Evolutionary conservation across 768 basidiomycete species (phyloP).

Genomic region (Brasilioporus rufonigricans): DNA sequence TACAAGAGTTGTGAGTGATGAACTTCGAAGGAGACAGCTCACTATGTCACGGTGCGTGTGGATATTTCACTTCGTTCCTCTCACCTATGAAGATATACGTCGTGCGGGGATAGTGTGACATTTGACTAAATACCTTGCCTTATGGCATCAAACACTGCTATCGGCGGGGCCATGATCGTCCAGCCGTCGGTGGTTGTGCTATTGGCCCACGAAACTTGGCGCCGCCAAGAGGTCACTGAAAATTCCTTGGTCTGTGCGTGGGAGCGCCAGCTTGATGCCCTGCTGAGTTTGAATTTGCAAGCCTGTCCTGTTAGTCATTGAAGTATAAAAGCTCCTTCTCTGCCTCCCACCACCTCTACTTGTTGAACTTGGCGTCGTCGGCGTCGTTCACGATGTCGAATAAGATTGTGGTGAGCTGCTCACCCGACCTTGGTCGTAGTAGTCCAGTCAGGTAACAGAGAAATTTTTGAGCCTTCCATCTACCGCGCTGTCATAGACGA

Average conservation of each 20-base stretch:
- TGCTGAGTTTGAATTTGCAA: conserved; percentile 45
- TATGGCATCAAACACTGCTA: too few species aligned
- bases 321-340: conserved; percentile 39
- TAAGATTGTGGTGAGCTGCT: conserved; percentile 97
- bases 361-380: conserved; percentile 28
- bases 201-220: background rate
- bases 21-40: too few species aligned
- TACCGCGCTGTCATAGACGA: conserved; percentile 97
- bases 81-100: too few species aligned
- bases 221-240: too few species aligned
- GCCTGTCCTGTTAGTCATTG: conserved; percentile 36
- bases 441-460: conserved; percentile 52
- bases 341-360: conserved; percentile 34
- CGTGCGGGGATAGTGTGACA: too few species aligned
- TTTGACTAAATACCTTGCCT: too few species aligned
- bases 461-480: conserved; percentile 74
- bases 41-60: too few species aligned
- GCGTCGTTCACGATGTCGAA: conserved; percentile 72
- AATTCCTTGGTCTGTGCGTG: conserved; percentile 44
- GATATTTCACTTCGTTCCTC: too few species aligned
- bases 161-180: too few species aligned
- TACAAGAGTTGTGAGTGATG: too few species aligned
- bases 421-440: conserved; percentile 58
- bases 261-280: conserved; percentile 28
- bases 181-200: background rate